phyloP scores from a whole-genome alignment of 169 alveolate genomes.

The Theileria annulata region DNA sequence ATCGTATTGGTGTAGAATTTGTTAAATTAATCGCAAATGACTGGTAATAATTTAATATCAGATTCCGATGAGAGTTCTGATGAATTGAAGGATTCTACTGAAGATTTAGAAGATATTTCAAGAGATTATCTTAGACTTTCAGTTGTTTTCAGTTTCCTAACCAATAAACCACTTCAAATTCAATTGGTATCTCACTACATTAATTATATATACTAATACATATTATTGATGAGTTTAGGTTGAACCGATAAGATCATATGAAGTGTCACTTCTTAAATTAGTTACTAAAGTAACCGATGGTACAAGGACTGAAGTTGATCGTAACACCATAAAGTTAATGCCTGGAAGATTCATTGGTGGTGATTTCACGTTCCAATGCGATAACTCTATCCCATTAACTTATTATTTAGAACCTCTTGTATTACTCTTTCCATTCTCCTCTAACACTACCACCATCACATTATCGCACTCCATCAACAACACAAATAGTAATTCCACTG shows the following conservation, averaged over 20 bases:
- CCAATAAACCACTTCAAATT: constrained; percentile 41
- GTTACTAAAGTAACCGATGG: constrained; percentile 56
- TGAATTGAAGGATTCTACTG: neutral
- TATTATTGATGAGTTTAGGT: neutral
- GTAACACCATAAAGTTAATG: constrained; percentile 18
- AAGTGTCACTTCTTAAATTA: constrained; percentile 45
- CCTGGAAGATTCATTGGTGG: constrained; percentile 68
- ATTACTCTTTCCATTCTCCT: constrained; percentile 46
- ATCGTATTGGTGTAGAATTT: too few species aligned
- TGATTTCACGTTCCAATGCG: constrained; percentile 29
- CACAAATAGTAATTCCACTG: neutral
- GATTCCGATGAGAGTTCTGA: constrained; percentile 2
- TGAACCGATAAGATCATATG: constrained; percentile 16
- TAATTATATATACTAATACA: neutral
- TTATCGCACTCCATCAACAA: constrained; percentile 8
- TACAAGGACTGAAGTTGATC: constrained; percentile 45
- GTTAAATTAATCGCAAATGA: neutral
- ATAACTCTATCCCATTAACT: constrained; percentile 35
- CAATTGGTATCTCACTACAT: neutral
- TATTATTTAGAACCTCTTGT: constrained; percentile 65
- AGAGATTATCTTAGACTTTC: constrained; percentile 44
- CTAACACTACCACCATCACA: constrained; percentile 30
- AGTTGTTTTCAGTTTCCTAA: constrained; percentile 43
- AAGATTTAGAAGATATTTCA: neutral
- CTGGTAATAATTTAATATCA: neutral